These are phyloP conservation scores for Leptomonas pyrrhocoris DNA, from an alignment of 208 protist species.

Conservation along the genomic window DNA sequence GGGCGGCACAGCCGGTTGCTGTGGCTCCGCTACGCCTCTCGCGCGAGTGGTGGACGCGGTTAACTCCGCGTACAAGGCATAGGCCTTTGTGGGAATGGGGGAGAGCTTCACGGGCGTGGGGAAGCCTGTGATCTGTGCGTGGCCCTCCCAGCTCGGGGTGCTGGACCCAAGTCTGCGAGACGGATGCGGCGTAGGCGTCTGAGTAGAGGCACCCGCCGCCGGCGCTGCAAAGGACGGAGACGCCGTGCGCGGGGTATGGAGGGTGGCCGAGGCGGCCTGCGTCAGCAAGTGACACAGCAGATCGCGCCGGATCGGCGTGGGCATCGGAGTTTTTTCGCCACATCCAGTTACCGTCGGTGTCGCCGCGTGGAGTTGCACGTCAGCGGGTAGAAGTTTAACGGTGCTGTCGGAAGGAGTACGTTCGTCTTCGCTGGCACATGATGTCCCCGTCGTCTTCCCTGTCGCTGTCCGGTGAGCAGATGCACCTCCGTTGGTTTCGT, in stretches of 20 bases:
- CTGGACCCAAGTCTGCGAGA: slow-evolving; percentile 8
- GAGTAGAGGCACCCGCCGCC: background rate
- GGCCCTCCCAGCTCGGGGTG: slow-evolving; percentile 22
- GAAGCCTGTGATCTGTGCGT: slow-evolving; percentile 46
- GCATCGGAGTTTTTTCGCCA: slow-evolving; percentile 7
- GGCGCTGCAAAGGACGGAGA: background rate
- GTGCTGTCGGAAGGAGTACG: background rate
- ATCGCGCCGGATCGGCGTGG: slow-evolving; percentile 11
- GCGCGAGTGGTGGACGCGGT: background rate
- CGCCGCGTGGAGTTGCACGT: background rate
- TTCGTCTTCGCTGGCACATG: background rate
- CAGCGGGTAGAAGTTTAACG: background rate
- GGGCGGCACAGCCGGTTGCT: background rate
- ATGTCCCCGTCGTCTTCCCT: background rate
- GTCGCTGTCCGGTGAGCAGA: background rate
- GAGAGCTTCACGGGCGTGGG: slow-evolving; percentile 63
- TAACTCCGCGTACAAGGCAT: slow-evolving; percentile 4
- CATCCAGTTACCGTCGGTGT: background rate
- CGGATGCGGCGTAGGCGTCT: slow-evolving; percentile 9
- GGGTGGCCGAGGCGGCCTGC: background rate
- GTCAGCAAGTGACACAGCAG: slow-evolving; percentile 11
- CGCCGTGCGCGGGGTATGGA: slow-evolving; percentile 16
- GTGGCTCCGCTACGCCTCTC: background rate
- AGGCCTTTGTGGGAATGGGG: slow-evolving; percentile 55
- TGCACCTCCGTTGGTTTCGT: background rate